Conservation (phyloP, 2,329 filamentous ascomycete genomes). For the Metarhizium guizhouense region DNA sequence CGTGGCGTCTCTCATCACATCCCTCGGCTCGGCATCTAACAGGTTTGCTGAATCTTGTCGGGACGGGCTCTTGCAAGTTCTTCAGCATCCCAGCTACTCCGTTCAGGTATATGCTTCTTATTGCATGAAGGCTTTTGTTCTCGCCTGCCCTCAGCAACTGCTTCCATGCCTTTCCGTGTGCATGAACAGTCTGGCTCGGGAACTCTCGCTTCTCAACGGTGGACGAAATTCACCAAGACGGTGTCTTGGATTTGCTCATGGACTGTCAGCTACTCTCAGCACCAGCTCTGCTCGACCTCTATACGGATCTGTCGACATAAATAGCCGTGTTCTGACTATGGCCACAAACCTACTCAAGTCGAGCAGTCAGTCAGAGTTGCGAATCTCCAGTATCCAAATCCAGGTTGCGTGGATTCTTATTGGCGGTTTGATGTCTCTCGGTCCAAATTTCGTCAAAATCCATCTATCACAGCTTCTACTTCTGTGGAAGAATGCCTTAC, state of each 20-base stretch:
- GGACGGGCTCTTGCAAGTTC: constrained; percentile 78
- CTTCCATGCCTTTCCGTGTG: constrained; percentile 87
- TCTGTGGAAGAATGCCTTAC: constrained; percentile 94
- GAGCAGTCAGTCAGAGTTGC: constrained; percentile 81
- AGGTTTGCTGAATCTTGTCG: constrained; percentile 73
- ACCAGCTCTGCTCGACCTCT: constrained; percentile 81
- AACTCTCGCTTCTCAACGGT: constrained; percentile 67
- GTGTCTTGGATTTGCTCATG: constrained; percentile 87
- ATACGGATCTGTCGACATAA: constrained; percentile 92
- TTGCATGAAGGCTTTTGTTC: constrained; percentile 77
- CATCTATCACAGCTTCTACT: constrained; percentile 89
- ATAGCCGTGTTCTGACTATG: constrained; percentile 82
- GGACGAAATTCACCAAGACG: constrained; percentile 71
- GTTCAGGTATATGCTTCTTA: constrained; percentile 86
- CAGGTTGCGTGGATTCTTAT: constrained; percentile 98
- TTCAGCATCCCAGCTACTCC: constrained; percentile 92
- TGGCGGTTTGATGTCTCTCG: constrained; percentile 90
- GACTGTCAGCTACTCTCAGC: constrained; percentile 81
- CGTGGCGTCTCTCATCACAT: constrained; percentile 67
- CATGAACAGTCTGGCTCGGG: constrained; percentile 88
- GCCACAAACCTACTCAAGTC: constrained; percentile 88
- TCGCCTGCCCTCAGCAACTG: constrained; percentile 87
- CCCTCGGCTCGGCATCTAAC: constrained; percentile 73
- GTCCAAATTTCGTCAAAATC: constrained; percentile 97
- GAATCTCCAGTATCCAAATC: constrained; percentile 87